Conservation (phyloP, 768 basidiomycete genomes). For the Gloeopeniophorella convolvens region DNA sequence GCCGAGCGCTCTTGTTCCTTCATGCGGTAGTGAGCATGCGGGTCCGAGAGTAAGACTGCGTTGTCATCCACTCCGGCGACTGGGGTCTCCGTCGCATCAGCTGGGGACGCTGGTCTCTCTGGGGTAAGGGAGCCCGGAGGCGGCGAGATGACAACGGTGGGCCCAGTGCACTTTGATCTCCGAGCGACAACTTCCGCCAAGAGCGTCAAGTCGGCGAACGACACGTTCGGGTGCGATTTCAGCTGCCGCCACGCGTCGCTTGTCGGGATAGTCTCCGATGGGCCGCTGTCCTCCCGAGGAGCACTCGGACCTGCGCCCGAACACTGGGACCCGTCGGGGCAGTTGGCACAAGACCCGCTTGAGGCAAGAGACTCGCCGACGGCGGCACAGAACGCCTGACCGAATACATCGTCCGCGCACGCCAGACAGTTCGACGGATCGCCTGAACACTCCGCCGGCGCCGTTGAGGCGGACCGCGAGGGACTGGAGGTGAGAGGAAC, state of each 20-base stretch:
- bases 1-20: constrained; percentile 33
- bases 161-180: constrained; percentile 69
- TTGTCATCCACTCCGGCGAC: constrained; percentile 24
- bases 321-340: constrained; percentile 37
- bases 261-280: constrained; percentile 60
- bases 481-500: constrained; percentile 27
- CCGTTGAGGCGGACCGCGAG: constrained; percentile 21
- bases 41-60: constrained; percentile 45
- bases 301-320: constrained; percentile 20
- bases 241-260: constrained; percentile 80
- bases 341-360: constrained; percentile 47
- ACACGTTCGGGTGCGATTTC: constrained; percentile 83
- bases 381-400: constrained; percentile 80
- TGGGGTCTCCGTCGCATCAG: constrained; percentile 4
- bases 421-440: constrained; percentile 83
- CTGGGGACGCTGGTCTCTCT: constrained; percentile 39
- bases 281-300: constrained; percentile 21
- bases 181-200: constrained; percentile 88
- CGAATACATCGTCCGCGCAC: constrained; percentile 80
- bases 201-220: constrained; percentile 75
- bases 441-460: constrained; percentile 59
- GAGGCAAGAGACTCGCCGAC: constrained; percentile 55
- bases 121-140: constrained; percentile 43
- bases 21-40: constrained; percentile 46
- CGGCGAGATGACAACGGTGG: constrained; percentile 54